These are phyloP conservation scores for Rossbeevera mucosa DNA, from an alignment of 768 basidiomycete species.

Conservation along the genomic window DNA sequence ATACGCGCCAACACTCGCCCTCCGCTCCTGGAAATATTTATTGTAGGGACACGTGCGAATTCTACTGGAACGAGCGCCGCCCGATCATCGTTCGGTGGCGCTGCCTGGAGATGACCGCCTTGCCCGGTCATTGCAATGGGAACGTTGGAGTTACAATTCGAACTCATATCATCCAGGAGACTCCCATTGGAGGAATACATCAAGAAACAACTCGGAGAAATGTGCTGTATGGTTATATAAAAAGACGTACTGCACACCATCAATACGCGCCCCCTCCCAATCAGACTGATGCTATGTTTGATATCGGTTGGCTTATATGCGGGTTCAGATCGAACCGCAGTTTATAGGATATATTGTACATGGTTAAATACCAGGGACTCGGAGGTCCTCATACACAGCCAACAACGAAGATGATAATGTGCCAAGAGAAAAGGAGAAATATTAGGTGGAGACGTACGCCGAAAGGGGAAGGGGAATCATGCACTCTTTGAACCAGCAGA, in stretches of 20 bases:
- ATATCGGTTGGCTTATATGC: not conserved
- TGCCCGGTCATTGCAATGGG: not conserved
- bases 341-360: conserved; percentile 1
- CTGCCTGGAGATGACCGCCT: no score
- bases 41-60: not conserved
- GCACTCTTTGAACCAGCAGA: conserved; percentile 2
- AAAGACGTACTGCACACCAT: not conserved
- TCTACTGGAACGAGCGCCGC: no score
- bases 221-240: not conserved
- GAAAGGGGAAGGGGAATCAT: conserved; percentile 1
- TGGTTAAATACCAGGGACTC: not conserved
- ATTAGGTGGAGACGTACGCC: not conserved
- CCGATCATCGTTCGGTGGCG: no score
- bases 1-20: not conserved
- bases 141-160: not conserved
- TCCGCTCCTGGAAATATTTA: not conserved
- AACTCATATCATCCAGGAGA: not conserved
- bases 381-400: not conserved
- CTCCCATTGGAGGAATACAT: not conserved
- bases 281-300: not conserved
- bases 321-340: not conserved
- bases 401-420: not conserved
- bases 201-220: not conserved
- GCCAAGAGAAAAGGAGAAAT: not conserved
- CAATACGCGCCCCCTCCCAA: not conserved